Evolutionary conservation across 163 green algal genomes (phyloP), one percentile per base, ranked within the genome.

Genomic region (Prototheca wickerhamii): DNA sequence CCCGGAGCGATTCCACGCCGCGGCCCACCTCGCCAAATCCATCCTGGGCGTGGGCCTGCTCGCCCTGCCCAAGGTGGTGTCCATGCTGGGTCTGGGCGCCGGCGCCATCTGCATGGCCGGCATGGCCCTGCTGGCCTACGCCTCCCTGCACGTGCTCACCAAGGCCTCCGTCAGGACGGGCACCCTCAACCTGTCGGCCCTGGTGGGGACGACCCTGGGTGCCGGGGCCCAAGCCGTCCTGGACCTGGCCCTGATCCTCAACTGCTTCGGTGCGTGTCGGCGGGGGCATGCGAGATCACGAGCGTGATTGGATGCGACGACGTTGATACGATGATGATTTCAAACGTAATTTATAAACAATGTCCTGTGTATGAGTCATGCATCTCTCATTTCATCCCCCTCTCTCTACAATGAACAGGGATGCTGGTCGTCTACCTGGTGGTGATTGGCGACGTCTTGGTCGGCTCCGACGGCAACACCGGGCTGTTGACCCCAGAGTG

Each of bases 21-120:
- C 61, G 29, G 28, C 31, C 2, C 42, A 70, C 44, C 33, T 75
- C 18, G 49, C 44, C 33, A 75, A 75, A 42, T 21, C 58, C 7
- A 75, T 75, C 17, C 53, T 75, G 50, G 68, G 68, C 2, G 61
- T 75, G 6, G 68, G 61, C 58, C 56, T 75, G 18, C 61, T 75
- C 50, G 68, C 68, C 2, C 40, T 75, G 55, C 68, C 68, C 21
- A 55, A 56, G 4, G 55, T 75, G 4, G 62, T 67, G 28, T 54
- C 55, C 31, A 43, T 69, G 26, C 42, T 75, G 31, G 68, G 68
- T 18, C 58, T 70, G 1, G 68, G 60, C 31, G 69, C 68, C 4
- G 54, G 29, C n/a, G 29, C 43, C 28, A 58, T 73, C 61, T 62
- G 43, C 51, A 51, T 69, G 30, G 50, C 3, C 2, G 37, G 21